Evolutionary conservation across 441 rosid species (phyloP), one percentile per base, ranked within the genome.

Genomic region (Adansonia madagascariensis): DNA sequence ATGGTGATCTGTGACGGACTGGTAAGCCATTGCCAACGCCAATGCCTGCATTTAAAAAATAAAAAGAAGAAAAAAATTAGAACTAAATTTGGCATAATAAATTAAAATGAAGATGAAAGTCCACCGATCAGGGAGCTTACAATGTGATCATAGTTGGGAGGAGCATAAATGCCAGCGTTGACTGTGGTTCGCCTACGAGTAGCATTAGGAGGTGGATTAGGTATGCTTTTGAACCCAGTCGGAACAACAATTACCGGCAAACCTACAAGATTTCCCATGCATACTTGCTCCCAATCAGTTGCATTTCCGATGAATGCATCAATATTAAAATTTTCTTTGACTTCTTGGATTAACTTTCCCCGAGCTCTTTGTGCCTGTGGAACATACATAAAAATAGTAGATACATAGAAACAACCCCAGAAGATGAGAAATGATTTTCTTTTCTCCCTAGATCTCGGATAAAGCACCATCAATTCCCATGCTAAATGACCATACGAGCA

Each of bases 21-120:
- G 98, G 86, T 91, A 95, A 15, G 94, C 98, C 89, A 95, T 93
- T 68, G 94, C 95, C 83, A 95, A 83, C 66, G 98, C 98, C 77
- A 95, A 87, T 61, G 94, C 98, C 97, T 94, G 82, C 81, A 64
- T 69, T 24, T 20, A 39, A 14, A 8, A 39, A 41, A 20, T 0
- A 27, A 39, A 43, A 39, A 1, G 15, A 22, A 39, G 12, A 41
- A 59, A 9, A 50, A 20, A 24, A 17, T 57, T 10, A 57, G 62
- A 20, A 35, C 20, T 3, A 15, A 18, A 3, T 35, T 35, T 35
- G 39, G 4, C 55, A 50, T 1, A 50, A 11, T 50, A 50, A n/a
- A 24, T 10, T 10, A 22, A 22, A 22, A 22, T 8, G n/a, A 0
- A 4, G 72, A 60, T 7, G 44, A 8, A 22, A 35, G 65, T 12